Base-by-base conservation (phyloP, 768 basidiomycete species). In the Termitomyces heimii region DNA sequence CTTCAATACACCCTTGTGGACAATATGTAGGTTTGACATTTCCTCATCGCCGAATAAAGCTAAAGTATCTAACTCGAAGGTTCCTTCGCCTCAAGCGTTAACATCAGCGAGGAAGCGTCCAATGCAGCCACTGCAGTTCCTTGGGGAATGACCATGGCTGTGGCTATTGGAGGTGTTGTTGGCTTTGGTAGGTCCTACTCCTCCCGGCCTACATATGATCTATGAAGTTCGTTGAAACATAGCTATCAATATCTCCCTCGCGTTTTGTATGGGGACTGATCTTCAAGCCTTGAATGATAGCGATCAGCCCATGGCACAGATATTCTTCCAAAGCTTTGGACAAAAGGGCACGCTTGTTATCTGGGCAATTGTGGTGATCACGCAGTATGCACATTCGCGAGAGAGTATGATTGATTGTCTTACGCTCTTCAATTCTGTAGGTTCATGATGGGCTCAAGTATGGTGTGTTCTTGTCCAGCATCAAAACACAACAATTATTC, bases 91-190 rank as follows among this genome's bases (percentile, higher is more conserved):
- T 78, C 80, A 0, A 77, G 75, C 52, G 81, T 88, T 0, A 85
- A 89, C 62, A 86, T 89, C 54, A 85, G 83, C 53, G 87, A 88
- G 63, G 87, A 88, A 65, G 85, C 85, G 1, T 76, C 80, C 0
- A 91, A 91, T 60, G 88, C 89, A 0, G 79, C 82, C 9, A 76
- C 73, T 0, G 86, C 85, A n/a, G 84, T 89, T 4, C 89, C 88
- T 2, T 86, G 81, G 80, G 86, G 84, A 9, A 88, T 89, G 42
- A 77, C 81, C 28, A 64, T 69, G 54, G 80, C 88, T 4, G 80
- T 82, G 40, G 78, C 71, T 12, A 79, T 84, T 47, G 80, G 80
- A 18, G 82, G 82, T 24, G 61, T 85, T n/a, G 73, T 86, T 12
- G 86, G 86, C 24, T 82, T 76, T 73, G 83, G 85, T 85, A 60